phyloP scores from a whole-genome alignment of 2,329 filamentous ascomycete species.

The Fusarium tjaetaba region DNA sequence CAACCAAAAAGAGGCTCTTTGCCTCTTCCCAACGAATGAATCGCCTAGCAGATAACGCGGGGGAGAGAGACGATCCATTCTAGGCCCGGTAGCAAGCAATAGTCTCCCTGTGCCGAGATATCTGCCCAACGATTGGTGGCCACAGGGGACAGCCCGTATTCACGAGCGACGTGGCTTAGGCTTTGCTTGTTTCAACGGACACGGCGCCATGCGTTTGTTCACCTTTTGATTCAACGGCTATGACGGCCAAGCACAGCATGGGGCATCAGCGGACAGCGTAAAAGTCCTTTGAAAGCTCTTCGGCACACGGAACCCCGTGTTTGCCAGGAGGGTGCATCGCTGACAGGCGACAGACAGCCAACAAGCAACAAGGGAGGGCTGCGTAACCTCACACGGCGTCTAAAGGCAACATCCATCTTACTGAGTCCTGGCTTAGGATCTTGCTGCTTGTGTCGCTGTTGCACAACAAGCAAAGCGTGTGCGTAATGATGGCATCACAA shows the following conservation, averaged over 20 bases:
- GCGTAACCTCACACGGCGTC: constrained; percentile 26
- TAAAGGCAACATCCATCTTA: constrained; percentile 14
- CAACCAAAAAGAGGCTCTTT: constrained; percentile 31
- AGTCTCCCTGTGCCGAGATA: constrained; percentile 22
- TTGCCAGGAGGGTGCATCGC: constrained; percentile 11
- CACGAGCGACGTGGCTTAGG: constrained; percentile 34
- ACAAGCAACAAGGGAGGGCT: not conserved
- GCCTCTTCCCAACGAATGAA: constrained; percentile 23
- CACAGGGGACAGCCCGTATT: constrained; percentile 33
- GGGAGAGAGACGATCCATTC: constrained; percentile 13
- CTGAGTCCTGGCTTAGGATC: not conserved
- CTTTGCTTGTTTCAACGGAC: constrained; percentile 23
- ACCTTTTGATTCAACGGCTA: constrained; percentile 17
- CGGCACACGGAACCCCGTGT: constrained; percentile 13
- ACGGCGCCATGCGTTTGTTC: constrained; percentile 16
- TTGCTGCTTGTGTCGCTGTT: constrained; percentile 4
- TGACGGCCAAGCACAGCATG: not conserved
- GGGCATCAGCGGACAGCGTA: not conserved
- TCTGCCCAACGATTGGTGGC: constrained; percentile 28
- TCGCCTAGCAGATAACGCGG: constrained; percentile 16
- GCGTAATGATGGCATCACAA: constrained; percentile 30
- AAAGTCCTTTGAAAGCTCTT: not conserved
- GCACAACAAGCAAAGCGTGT: constrained; percentile 6
- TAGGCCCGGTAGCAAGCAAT: constrained; percentile 12
- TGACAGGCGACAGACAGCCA: constrained; percentile 21